Percentiles rank a stretch among this genome's conserved stretches.
phyloP scores from a whole-genome alignment of 768 basidiomycete genomes.

The Pulveroboletus sp. region DNA sequence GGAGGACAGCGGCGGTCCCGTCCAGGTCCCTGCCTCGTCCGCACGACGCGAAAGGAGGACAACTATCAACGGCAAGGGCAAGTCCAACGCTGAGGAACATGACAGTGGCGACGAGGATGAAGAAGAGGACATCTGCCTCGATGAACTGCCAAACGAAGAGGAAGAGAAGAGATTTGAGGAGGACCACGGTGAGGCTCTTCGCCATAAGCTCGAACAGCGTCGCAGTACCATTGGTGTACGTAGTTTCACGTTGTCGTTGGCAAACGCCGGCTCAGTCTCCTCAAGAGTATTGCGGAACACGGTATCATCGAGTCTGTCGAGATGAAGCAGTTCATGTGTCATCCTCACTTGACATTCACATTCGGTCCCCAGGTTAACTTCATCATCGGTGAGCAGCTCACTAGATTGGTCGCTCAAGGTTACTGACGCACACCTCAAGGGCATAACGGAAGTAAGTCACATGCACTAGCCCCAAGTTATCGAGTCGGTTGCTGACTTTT shows the following conservation, averaged over 20 bases:
- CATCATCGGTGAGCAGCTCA: slow-evolving; percentile 65
- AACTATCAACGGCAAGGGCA: slow-evolving; percentile 31
- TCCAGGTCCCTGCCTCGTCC: slow-evolving; percentile 16
- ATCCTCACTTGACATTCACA: slow-evolving; percentile 73
- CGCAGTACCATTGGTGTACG: slow-evolving; percentile 37
- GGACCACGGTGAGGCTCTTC: slow-evolving; percentile 52
- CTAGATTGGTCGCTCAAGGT: neutral
- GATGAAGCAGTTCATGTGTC: slow-evolving; percentile 96
- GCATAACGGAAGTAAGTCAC: slow-evolving; percentile 82
- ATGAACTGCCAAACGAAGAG: slow-evolving; percentile 40
- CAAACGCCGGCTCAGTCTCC: neutral
- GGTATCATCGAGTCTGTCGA: slow-evolving; percentile 86
- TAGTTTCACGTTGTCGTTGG: slow-evolving; percentile 41
- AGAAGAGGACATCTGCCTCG: slow-evolving; percentile 32
- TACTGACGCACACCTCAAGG: slow-evolving; percentile 39
- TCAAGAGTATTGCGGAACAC: slow-evolving; percentile 72
- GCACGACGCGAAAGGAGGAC: slow-evolving; percentile 25
- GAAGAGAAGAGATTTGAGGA: slow-evolving; percentile 67
- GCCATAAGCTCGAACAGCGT: slow-evolving; percentile 46
- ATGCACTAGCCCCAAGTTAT: neutral
- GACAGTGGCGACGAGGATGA: slow-evolving; percentile 30
- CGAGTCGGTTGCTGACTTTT: neutral
- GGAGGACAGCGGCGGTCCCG: slow-evolving; percentile 34
- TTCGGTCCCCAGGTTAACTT: slow-evolving; percentile 97
- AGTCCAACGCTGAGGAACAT: slow-evolving; percentile 25